phyloP scores from a whole-genome alignment of 2,329 filamentous ascomycete species.

The Stagonosporopsis cucurbitacearum region DNA sequence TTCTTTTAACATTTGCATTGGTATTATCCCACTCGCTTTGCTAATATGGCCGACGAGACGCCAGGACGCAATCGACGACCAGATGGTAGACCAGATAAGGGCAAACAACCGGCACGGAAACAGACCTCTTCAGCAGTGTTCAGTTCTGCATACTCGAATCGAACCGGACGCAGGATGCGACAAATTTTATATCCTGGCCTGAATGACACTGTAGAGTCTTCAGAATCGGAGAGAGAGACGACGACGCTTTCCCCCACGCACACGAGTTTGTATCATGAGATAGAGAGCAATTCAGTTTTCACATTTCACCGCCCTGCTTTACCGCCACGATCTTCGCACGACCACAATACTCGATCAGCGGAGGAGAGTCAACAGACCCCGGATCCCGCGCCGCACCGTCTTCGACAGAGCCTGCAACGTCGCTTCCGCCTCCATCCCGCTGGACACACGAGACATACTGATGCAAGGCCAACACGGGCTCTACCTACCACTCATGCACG shows the following conservation, averaged over 20 bases:
- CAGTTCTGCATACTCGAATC: neutral
- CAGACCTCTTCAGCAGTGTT: neutral
- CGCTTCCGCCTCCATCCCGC: neutral
- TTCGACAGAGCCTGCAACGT: neutral
- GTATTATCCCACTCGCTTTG: neutral
- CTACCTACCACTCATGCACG: neutral
- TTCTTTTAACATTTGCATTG: neutral
- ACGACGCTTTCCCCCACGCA: neutral
- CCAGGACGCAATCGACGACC: neutral
- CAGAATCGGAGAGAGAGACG: neutral
- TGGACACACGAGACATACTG: neutral
- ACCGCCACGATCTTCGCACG: neutral
- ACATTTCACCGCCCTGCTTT: neutral
- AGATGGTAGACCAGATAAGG: neutral
- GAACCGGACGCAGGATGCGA: neutral
- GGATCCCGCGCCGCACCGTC: neutral
- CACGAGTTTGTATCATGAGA: neutral
- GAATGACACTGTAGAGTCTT: neutral
- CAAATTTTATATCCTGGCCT: neutral
- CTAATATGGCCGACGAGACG: neutral
- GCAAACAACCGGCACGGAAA: neutral
- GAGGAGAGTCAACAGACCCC: neutral
- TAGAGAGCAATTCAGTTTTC: neutral
- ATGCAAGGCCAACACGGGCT: neutral
- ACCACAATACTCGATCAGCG: neutral